Evolutionary conservation across 768 basidiomycete species (phyloP).

Genomic region (Hygrophoropsis aurantiaca): DNA sequence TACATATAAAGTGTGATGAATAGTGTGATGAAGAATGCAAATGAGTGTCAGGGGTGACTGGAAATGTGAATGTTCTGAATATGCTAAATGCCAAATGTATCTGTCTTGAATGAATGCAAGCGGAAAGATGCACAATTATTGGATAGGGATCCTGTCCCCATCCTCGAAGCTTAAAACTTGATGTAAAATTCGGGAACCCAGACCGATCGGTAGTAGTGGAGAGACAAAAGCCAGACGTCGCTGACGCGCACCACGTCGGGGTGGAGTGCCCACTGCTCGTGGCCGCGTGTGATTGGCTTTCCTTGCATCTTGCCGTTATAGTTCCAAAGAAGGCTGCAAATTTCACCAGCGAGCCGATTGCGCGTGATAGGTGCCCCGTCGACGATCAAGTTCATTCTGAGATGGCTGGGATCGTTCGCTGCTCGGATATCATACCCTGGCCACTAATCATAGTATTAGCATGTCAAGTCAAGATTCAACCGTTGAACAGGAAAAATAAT

Average conservation of each 20-base stretch:
- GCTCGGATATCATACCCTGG: slow-evolving; percentile 14
- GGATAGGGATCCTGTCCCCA: too few relatives aligned
- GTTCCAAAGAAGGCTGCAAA: slow-evolving; percentile 11
- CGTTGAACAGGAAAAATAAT: neutral
- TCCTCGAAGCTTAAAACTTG: slow-evolving; percentile 15
- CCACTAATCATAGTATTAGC: too few relatives aligned
- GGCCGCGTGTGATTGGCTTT: slow-evolving; percentile 6
- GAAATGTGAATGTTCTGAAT: too few relatives aligned
- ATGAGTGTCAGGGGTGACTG: too few relatives aligned
- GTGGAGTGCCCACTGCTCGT: slow-evolving; percentile 19
- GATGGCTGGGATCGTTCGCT: slow-evolving; percentile 6
- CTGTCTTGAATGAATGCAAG: too few relatives aligned
- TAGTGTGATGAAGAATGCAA: too few relatives aligned
- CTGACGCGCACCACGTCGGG: slow-evolving; percentile 12
- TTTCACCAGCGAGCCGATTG: slow-evolving; percentile 15
- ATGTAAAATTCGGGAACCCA: slow-evolving; percentile 31
- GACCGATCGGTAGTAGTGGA: slow-evolving; percentile 25
- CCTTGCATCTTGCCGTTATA: slow-evolving; percentile 4
- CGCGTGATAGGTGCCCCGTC: slow-evolving; percentile 15
- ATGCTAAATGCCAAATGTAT: too few relatives aligned
- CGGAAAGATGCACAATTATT: too few relatives aligned
- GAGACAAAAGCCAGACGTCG: slow-evolving; percentile 19
- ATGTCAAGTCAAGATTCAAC: too few relatives aligned
- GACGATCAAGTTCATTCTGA: slow-evolving; percentile 11
- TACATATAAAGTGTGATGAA: too few relatives aligned